Evolutionary conservation across 805 yeast species (phyloP).

Genomic region (Pichia heedii): DNA sequence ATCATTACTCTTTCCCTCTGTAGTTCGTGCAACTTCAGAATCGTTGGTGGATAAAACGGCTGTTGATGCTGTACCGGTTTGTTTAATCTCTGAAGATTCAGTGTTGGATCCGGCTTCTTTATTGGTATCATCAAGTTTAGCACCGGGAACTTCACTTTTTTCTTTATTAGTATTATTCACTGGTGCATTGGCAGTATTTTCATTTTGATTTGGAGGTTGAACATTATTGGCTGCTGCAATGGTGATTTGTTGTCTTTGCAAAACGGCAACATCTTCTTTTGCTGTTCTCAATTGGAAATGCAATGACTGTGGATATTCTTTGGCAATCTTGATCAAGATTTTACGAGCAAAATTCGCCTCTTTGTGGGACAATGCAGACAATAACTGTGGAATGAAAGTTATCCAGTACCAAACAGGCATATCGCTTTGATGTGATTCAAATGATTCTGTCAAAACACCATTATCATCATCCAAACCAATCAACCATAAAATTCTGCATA

Average conservation of each 20-base stretch:
- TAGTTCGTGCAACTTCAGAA: no score
- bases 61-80: no score
- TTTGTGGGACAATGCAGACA: slow-evolving; percentile 81
- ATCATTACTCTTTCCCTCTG: no score
- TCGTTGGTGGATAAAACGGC: no score
- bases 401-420: slow-evolving; percentile 99
- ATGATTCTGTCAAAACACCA: slow-evolving; percentile 76
- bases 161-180: not conserved
- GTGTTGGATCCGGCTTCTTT: no score
- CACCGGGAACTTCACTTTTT: no score
- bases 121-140: no score
- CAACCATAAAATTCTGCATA: slow-evolving; percentile 90
- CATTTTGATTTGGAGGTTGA: not conserved
- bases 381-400: slow-evolving; percentile 87
- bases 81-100: no score
- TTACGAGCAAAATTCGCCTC: slow-evolving; percentile 87
- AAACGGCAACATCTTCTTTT: slow-evolving; percentile 82
- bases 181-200: not conserved
- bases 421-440: slow-evolving; percentile 88
- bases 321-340: slow-evolving; percentile 84
- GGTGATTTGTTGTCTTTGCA: slow-evolving; percentile 53
- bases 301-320: slow-evolving; percentile 93
- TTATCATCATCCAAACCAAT: slow-evolving; percentile 81
- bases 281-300: slow-evolving; percentile 95
- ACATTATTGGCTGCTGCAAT: not conserved